Evolutionary conservation across 2,329 filamentous ascomycete species (phyloP).

Genomic region (Phialophora macrospora): DNA sequence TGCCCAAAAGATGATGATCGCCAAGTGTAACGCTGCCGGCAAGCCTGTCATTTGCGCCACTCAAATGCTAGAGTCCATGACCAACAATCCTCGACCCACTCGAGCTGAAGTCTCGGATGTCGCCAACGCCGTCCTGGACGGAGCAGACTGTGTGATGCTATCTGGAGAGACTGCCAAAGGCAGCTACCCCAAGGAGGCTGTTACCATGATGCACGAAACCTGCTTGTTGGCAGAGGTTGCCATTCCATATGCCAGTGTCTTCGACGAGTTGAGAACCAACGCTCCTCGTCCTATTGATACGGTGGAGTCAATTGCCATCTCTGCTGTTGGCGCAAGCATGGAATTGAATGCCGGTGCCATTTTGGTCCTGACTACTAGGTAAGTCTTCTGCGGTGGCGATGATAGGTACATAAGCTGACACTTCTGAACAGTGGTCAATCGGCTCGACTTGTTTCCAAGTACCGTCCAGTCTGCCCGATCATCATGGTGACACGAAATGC

Average conservation of each 20-base stretch:
- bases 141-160: conserved; percentile 99
- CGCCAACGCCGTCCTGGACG: conserved; percentile 95
- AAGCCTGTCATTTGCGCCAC: conserved; percentile 99
- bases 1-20: conserved; percentile 99
- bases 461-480: conserved; percentile 97
- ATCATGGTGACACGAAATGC: conserved; percentile 96
- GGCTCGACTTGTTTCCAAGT: conserved; percentile 95
- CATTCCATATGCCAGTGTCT: conserved; percentile 95
- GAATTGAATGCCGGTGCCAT: conserved; percentile 97
- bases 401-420: conserved; percentile 28
- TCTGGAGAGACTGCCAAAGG: conserved; percentile 99
- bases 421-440: conserved; percentile 72
- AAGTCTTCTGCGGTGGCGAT: conserved; percentile 41
- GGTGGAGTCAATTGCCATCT: conserved; percentile 94
- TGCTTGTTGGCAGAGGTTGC: conserved; percentile 96
- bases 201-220: conserved; percentile 97
- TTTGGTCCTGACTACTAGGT: conserved; percentile 90
- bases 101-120: conserved; percentile 98
- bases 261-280: conserved; percentile 89
- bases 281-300: conserved; percentile 82
- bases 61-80: conserved; percentile 99
- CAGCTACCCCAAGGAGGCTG: conserved; percentile 87
- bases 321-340: conserved; percentile 90
- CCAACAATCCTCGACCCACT: conserved; percentile 97
- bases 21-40: conserved; percentile 99